Evolutionary conservation across 2,329 filamentous ascomycete species (phyloP).

Genomic region (Myriosclerotinia duriaeana): DNA sequence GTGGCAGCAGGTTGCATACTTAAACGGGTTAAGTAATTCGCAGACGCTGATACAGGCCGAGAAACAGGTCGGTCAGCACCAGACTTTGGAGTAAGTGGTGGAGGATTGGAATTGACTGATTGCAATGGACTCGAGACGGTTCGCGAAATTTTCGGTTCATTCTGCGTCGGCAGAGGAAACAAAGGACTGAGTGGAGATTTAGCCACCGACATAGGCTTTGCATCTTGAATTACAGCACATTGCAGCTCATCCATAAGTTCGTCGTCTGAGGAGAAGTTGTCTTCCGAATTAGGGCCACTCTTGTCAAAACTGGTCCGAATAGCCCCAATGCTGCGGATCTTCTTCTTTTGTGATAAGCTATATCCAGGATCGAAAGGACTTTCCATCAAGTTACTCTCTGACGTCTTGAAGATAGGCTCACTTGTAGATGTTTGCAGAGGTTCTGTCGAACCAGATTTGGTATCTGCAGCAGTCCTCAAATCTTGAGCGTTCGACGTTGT

Average conservation of each 20-base stretch:
- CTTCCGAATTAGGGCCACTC: slow-evolving; percentile 42
- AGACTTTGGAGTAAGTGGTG: slow-evolving; percentile 46
- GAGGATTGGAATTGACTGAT: slow-evolving; percentile 41
- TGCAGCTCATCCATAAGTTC: slow-evolving; percentile 82
- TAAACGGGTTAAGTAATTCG: slow-evolving; percentile 55
- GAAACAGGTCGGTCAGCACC: slow-evolving; percentile 35
- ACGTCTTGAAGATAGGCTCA: slow-evolving; percentile 5
- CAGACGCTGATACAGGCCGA: slow-evolving; percentile 49
- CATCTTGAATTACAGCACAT: slow-evolving; percentile 77
- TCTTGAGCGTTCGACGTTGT: slow-evolving; percentile 38
- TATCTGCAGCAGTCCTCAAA: slow-evolving; percentile 24
- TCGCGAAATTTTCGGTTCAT: slow-evolving; percentile 36
- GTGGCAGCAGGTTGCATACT: slow-evolving; percentile 50
- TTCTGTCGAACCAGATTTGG: slow-evolving; percentile 19
- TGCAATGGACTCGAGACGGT: slow-evolving; percentile 42
- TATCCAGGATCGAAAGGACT: slow-evolving; percentile 17
- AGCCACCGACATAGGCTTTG: slow-evolving; percentile 74
- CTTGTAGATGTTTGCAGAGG: slow-evolving; percentile 20
- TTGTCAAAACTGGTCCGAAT: slow-evolving; percentile 53
- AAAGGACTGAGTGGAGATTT: slow-evolving; percentile 79
- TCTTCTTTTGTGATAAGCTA: slow-evolving; percentile 26
- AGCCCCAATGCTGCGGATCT: slow-evolving; percentile 46
- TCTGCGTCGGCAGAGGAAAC: slow-evolving; percentile 45
- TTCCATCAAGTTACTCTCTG: not conserved
- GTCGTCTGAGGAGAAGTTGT: slow-evolving; percentile 68